A percentile compares a stretch with the other conserved stretches of the same genome.
These are phyloP conservation scores for Wickerhamiella australiensis DNA, from an alignment of 805 yeast genomes.

Conservation along the genomic window DNA sequence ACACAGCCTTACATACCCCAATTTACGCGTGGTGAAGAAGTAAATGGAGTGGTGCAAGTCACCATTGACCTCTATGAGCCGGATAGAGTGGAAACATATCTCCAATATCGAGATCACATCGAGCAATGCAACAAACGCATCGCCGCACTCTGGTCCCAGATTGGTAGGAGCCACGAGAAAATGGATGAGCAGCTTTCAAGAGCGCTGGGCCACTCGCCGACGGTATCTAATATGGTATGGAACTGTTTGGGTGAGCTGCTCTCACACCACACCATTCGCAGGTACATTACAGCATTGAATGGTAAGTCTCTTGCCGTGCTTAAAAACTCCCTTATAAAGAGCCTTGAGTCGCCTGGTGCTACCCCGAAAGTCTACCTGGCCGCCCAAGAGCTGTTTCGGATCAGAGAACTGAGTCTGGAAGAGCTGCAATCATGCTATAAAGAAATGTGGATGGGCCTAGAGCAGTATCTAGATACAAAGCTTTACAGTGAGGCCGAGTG, in stretches of 20 bases:
- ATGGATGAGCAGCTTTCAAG: neutral
- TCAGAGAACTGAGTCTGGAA: neutral
- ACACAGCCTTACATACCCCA: slow-evolving; percentile 8
- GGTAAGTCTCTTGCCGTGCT: neutral
- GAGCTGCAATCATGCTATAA: neutral
- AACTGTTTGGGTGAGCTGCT: neutral
- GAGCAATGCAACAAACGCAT: neutral
- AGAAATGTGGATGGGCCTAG: neutral
- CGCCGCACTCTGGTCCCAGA: neutral
- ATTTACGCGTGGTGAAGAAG: neutral
- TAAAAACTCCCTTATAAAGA: neutral
- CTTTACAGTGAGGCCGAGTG: neutral
- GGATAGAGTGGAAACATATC: neutral
- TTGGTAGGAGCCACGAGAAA: neutral
- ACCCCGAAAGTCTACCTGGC: neutral
- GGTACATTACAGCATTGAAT: neutral
- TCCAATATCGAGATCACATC: neutral
- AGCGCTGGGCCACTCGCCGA: neutral
- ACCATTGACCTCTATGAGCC: neutral
- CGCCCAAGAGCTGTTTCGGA: neutral
- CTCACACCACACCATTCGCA: neutral
- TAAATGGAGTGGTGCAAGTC: neutral
- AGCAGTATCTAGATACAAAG: neutral
- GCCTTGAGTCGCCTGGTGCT: neutral
- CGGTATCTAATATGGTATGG: neutral